Conservation (phyloP, 2,329 filamentous ascomycete species). For the Fusarium buxicola region DNA sequence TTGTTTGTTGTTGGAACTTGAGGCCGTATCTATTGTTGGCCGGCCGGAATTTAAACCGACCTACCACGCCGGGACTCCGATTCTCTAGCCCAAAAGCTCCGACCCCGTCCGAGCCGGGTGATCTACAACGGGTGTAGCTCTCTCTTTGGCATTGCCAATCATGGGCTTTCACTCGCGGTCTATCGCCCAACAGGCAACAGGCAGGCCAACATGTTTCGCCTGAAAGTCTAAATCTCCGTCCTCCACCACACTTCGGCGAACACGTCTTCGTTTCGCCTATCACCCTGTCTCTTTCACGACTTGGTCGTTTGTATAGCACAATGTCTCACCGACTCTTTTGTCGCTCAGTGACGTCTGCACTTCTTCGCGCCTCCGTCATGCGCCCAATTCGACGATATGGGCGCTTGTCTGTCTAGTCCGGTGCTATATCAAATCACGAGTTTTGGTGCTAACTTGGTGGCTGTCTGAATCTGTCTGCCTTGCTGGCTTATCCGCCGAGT, state of each 20-base stretch:
- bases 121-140: constrained; percentile 10
- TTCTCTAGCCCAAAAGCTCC: constrained; percentile 9
- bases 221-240: constrained; percentile 41
- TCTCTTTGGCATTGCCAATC: neutral
- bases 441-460: constrained; percentile 18
- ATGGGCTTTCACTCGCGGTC: constrained; percentile 4
- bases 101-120: constrained; percentile 14
- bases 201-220: constrained; percentile 34
- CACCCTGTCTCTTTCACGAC: constrained; percentile 5
- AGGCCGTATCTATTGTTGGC: neutral
- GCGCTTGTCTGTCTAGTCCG: constrained; percentile 25
- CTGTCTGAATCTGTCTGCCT: constrained; percentile 7
- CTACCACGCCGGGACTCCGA: constrained; percentile 10
- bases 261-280: constrained; percentile 4
- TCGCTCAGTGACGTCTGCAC: constrained; percentile 1
- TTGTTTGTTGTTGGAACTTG: constrained; percentile 1
- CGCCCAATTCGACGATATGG: constrained; percentile 15
- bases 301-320: constrained; percentile 13
- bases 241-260: constrained; percentile 17
- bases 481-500: constrained; percentile 25
- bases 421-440: constrained; percentile 27
- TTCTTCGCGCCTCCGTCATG: constrained; percentile 21
- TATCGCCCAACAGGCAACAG: constrained; percentile 18
- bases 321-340: constrained; percentile 34
- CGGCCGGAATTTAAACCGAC: constrained; percentile 12